These are phyloP conservation scores for Mrakia blollopis DNA, from an alignment of 768 basidiomycete genomes.

Conservation along the genomic window DNA sequence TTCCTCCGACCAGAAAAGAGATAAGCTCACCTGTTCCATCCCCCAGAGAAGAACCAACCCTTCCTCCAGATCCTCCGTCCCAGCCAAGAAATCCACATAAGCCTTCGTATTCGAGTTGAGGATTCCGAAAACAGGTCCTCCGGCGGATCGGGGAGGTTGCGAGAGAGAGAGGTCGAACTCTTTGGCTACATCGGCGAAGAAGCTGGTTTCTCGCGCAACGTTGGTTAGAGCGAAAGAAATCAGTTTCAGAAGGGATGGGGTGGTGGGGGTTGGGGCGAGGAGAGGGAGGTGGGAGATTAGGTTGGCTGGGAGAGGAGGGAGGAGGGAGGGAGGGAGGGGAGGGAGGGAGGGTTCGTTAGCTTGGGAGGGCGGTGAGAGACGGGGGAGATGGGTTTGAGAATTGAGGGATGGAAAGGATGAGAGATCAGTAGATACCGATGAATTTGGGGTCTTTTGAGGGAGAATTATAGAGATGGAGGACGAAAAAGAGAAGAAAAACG, in stretches of 20 bases:
- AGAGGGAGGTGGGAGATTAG: constrained; percentile 60
- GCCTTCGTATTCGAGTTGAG: constrained; percentile 56
- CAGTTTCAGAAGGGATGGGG: constrained; percentile 45
- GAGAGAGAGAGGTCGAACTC: constrained; percentile 48
- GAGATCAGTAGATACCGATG: background rate
- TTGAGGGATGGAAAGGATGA: background rate
- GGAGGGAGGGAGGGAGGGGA: constrained; percentile 61
- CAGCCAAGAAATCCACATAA: constrained; percentile 66
- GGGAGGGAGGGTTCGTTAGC: constrained; percentile 30
- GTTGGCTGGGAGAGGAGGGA: constrained; percentile 52
- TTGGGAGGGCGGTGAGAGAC: background rate
- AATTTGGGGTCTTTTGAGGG: constrained; percentile 50
- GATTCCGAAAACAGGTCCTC: constrained; percentile 45
- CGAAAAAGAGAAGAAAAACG: background rate
- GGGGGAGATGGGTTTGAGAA: background rate
- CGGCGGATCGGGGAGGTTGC: background rate
- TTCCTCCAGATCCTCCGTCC: constrained; percentile 53
- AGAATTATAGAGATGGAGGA: background rate
- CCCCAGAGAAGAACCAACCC: constrained; percentile 70
- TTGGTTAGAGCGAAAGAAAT: constrained; percentile 57
- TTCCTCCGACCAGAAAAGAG: background rate
- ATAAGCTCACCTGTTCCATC: constrained; percentile 62
- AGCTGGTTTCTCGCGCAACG: constrained; percentile 56
- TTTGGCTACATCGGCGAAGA: constrained; percentile 56
- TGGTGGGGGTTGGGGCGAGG: constrained; percentile 42